These are phyloP conservation scores for Xerocomus tenax DNA, from an alignment of 1,284 basidiomycete genomes.

Conservation along the genomic window DNA sequence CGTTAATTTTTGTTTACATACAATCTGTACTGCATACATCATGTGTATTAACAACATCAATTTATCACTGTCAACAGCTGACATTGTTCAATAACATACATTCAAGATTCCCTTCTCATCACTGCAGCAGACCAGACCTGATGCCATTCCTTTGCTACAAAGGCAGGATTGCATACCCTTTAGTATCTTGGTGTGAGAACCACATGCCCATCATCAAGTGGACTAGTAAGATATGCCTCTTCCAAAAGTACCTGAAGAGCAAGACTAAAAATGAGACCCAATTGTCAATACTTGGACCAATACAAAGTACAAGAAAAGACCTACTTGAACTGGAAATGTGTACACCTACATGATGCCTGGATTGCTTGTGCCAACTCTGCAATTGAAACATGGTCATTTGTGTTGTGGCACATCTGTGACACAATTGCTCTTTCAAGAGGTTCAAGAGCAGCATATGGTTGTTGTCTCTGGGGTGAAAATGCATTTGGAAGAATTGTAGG, in stretches of 20 bases:
- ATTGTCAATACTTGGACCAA: neutral
- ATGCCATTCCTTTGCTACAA: neutral
- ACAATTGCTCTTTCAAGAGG: constrained; percentile 20
- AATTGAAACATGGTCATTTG: constrained; percentile 4
- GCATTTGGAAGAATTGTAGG: constrained; percentile 9
- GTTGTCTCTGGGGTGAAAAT: constrained; percentile 21
- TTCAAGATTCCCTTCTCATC: neutral
- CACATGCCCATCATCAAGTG: constrained; percentile 26
- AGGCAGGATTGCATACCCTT: neutral
- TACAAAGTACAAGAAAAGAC: constrained; percentile 3
- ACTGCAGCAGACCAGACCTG: neutral
- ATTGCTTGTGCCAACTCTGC: constrained; percentile 16
- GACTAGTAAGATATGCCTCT: constrained; percentile 30
- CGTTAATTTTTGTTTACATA: constrained; percentile 33
- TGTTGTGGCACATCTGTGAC: constrained; percentile 15
- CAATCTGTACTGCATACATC: constrained; percentile 19
- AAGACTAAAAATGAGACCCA: constrained; percentile 6
- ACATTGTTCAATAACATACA: neutral
- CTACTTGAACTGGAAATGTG: constrained; percentile 20
- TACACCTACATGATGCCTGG: constrained; percentile 13
- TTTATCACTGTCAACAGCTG: neutral
- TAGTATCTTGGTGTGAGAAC: constrained; percentile 26
- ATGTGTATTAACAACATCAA: constrained; percentile 11
- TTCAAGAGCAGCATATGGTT: constrained; percentile 16
- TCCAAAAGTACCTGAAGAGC: constrained; percentile 20